phyloP scores from a whole-genome alignment of 179 eudicot genomes.

The Silene noctiflora region DNA sequence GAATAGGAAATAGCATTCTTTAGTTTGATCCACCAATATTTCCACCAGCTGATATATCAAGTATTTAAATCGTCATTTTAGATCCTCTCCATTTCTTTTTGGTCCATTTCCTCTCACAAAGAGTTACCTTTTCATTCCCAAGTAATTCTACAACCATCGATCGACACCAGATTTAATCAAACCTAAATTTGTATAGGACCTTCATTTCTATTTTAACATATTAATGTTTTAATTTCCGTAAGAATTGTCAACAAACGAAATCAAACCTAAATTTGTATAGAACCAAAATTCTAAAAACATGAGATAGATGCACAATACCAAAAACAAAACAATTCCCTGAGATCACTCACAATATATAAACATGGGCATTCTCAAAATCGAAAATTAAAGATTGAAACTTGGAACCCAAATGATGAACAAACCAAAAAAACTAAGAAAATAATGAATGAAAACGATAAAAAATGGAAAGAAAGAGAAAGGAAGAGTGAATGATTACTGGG shows the following conservation, averaged over 20 bases:
- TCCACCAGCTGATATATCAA: neutral
- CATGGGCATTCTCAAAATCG: neutral
- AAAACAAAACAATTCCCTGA: neutral
- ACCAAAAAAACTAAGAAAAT: neutral
- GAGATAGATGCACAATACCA: neutral
- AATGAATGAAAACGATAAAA: neutral
- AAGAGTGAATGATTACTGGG: conserved; percentile 67
- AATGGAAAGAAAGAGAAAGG: neutral
- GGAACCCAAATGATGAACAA: neutral
- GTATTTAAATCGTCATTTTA: no score
- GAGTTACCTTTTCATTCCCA: no score
- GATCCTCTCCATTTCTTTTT: no score
- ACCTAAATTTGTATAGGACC: no score
- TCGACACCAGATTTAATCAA: no score
- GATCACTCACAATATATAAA: neutral
- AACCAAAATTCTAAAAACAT: neutral
- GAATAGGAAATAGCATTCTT: neutral
- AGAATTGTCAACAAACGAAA: neutral
- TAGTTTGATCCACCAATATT: neutral
- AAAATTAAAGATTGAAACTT: neutral
- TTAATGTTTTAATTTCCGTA: neutral
- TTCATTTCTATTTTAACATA: neutral
- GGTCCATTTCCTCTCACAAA: no score
- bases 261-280: neutral
- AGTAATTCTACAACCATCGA: no score